Percentiles rank a stretch among this genome's conserved stretches.
Conservation (phyloP, 441 rosid genomes). For the Iberis amara region DNA sequence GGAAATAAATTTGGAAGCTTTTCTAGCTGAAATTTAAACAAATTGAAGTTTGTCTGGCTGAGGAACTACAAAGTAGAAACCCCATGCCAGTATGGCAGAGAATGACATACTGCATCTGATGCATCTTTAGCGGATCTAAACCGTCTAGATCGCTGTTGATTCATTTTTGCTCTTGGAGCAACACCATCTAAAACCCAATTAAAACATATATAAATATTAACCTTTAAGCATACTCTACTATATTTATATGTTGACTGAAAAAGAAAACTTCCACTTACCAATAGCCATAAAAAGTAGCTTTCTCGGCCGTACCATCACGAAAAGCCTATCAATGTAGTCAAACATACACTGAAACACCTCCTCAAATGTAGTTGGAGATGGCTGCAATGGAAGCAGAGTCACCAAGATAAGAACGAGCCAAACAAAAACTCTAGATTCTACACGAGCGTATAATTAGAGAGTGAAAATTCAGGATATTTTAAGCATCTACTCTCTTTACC, state of each 20-base stretch:
- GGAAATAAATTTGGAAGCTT: no score
- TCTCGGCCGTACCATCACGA: conserved; percentile 84
- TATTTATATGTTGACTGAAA: not conserved
- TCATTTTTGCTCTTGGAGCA: conserved; percentile 94
- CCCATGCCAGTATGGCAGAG: conserved; percentile 27
- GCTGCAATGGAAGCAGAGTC: conserved; percentile 42
- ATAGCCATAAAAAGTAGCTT: conserved; percentile 81
- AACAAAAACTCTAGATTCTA: not conserved
- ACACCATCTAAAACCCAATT: conserved; percentile 67
- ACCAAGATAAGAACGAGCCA: not conserved
- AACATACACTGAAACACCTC: conserved; percentile 86
- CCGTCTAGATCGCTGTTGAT: conserved; percentile 86
- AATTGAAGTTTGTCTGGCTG: conserved; percentile 20
- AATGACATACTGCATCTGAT: conserved; percentile 62
- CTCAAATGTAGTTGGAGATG: conserved; percentile 67
- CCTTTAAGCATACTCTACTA: not conserved
- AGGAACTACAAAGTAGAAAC: conserved; percentile 32
- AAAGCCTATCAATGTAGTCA: conserved; percentile 82
- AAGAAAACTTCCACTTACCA: conserved; percentile 38
- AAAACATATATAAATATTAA: conserved; percentile 15
- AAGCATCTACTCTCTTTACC: no score
- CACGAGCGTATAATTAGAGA: not conserved
- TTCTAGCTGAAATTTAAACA: not conserved
- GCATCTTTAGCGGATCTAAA: conserved; percentile 95
- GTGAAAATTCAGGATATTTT: no score